Evolutionary conservation across 805 yeast genomes (phyloP).

Genomic region (Ogataea sp.): DNA sequence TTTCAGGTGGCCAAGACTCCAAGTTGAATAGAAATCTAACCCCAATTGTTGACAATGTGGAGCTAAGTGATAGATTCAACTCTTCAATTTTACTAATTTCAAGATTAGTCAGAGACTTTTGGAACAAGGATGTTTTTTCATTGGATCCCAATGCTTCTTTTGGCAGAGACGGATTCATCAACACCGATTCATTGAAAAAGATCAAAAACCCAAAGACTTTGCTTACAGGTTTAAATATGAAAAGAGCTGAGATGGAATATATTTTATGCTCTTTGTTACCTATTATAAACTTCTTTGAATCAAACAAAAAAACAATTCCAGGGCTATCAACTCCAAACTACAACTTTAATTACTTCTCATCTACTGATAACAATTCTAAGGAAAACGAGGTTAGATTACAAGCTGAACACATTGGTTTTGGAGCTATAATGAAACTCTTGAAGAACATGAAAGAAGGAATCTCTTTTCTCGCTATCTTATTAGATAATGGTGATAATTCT

Average conservation of each 20-base stretch:
- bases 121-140: conserved; percentile 67
- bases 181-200: conserved; percentile 32
- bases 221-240: conserved; percentile 37
- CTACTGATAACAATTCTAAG: conserved; percentile 33
- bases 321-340: conserved; percentile 53
- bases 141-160: conserved; percentile 24
- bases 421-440: conserved; percentile 65
- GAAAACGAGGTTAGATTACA: conserved; percentile 60
- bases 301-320: conserved; percentile 53
- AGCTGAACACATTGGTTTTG: conserved; percentile 87
- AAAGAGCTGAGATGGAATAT: conserved; percentile 50
- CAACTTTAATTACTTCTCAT: conserved; percentile 29
- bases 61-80: conserved; percentile 84
- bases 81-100: conserved; percentile 77
- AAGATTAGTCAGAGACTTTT: conserved; percentile 67
- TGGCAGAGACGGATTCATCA: conserved; percentile 27
- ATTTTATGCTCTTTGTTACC: conserved; percentile 65
- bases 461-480: conserved; percentile 74
- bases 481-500: conserved; percentile 54
- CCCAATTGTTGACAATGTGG: conserved; percentile 61
- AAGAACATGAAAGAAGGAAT: conserved; percentile 81
- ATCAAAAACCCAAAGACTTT: conserved; percentile 28
- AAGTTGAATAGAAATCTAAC: conserved; percentile 28
- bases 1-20: conserved; percentile 48
- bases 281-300: conserved; percentile 59